Conservation (phyloP, 805 yeast species). For the Ogataea thermomethanolica region DNA sequence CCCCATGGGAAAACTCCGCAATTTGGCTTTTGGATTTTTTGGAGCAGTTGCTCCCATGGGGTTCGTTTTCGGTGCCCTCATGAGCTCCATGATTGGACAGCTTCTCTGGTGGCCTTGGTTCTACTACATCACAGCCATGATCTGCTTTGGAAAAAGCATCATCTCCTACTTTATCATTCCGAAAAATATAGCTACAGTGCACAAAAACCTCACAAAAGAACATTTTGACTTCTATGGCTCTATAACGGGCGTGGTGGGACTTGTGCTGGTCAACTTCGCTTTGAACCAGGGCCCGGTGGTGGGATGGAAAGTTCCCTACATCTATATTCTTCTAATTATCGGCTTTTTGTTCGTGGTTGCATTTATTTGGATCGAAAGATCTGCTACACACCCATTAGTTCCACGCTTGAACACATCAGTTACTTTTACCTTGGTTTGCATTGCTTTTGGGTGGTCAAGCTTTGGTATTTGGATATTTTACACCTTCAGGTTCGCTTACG, state of each 20-base stretch:
- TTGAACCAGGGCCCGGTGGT: slow-evolving; percentile 75
- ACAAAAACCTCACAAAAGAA: slow-evolving; percentile 5
- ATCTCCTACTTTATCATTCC: slow-evolving; percentile 41
- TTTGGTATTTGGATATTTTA: slow-evolving; percentile 75
- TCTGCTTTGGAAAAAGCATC: slow-evolving; percentile 32
- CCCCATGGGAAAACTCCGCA: slow-evolving; percentile 47
- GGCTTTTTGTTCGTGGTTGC: slow-evolving; percentile 41
- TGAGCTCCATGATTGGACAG: slow-evolving; percentile 47
- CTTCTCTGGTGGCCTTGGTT: slow-evolving; percentile 60
- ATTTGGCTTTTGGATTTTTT: slow-evolving; percentile 51
- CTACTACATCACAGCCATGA: slow-evolving; percentile 46
- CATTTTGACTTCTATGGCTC: slow-evolving; percentile 55
- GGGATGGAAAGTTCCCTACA: slow-evolving; percentile 63
- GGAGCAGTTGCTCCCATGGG: slow-evolving; percentile 67
- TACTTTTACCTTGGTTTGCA: slow-evolving; percentile 45
- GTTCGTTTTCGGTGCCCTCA: slow-evolving; percentile 50
- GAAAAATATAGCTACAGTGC: slow-evolving; percentile 18
- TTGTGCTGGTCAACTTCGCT: slow-evolving; percentile 61
- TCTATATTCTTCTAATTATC: slow-evolving; percentile 52
- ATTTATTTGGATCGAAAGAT: slow-evolving; percentile 50
- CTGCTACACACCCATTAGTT: slow-evolving; percentile 29
- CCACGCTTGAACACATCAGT: slow-evolving; percentile 43
- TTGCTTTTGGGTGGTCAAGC: slow-evolving; percentile 71
- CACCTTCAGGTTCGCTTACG: slow-evolving; percentile 48
- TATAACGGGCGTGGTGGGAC: slow-evolving; percentile 51